These are phyloP conservation scores for Podospora conica DNA, from an alignment of 495 filamentous ascomycete genomes.

Conservation along the genomic window DNA sequence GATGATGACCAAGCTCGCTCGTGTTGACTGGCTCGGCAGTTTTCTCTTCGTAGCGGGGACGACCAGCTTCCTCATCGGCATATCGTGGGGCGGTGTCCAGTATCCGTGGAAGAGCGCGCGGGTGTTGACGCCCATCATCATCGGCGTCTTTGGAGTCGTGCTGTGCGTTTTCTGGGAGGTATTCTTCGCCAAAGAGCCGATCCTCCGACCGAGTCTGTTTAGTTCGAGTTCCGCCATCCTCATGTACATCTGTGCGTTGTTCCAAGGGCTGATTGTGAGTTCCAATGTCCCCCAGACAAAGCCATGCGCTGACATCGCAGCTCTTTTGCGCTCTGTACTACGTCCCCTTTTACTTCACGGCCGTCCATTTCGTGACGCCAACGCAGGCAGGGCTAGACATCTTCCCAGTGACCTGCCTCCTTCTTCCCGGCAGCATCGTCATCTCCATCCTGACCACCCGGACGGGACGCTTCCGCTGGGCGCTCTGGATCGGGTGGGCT, in stretches of 20 bases:
- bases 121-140: slow-evolving; percentile 42
- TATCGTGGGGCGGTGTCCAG: slow-evolving; percentile 54
- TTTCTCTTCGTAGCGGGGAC: slow-evolving; percentile 42
- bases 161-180: slow-evolving; percentile 35
- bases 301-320: slow-evolving; percentile 6
- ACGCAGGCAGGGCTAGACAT: slow-evolving; percentile 45
- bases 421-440: slow-evolving; percentile 37
- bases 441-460: slow-evolving; percentile 44
- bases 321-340: slow-evolving; percentile 47
- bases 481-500: slow-evolving; percentile 53
- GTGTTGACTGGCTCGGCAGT: slow-evolving; percentile 37
- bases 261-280: slow-evolving; percentile 35
- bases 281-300: slow-evolving; percentile 26
- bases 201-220: slow-evolving; percentile 50
- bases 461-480: slow-evolving; percentile 48
- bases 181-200: slow-evolving; percentile 41
- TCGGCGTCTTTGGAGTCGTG: slow-evolving; percentile 32
- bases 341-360: slow-evolving; percentile 59
- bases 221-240: slow-evolving; percentile 28
- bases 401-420: slow-evolving; percentile 26
- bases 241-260: slow-evolving; percentile 28
- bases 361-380: slow-evolving; percentile 48
- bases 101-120: slow-evolving; percentile 42
- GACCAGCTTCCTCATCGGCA: slow-evolving; percentile 47
- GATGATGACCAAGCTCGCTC: slow-evolving; percentile 25